phyloP scores from a whole-genome alignment of 352 stramenopile genomes.

The Phytophthora idaei region DNA sequence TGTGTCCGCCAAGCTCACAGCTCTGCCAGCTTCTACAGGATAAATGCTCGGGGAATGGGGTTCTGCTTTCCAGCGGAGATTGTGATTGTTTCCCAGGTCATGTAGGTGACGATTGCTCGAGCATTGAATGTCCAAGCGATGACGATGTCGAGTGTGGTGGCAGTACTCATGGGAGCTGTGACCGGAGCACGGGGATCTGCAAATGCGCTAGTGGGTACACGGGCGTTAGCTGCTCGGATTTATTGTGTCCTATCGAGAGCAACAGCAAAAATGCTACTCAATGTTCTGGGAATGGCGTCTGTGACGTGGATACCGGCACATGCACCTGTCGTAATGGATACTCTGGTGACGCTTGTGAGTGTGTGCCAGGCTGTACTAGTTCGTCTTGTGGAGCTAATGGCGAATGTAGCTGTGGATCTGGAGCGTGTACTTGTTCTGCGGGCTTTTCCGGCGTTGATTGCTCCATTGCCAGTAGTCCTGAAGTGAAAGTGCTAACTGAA shows the following conservation, averaged over 20 bases:
- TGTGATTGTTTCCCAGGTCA: conserved; percentile 68
- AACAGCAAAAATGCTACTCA: conserved; percentile 51
- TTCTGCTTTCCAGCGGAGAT: conserved; percentile 50
- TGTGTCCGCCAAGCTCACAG: conserved; percentile 50
- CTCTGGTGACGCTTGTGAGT: conserved; percentile 70
- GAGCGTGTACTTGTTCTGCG: conserved; percentile 52
- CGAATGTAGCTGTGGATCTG: conserved; percentile 66
- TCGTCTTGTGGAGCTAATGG: conserved; percentile 49
- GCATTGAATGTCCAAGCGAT: conserved; percentile 49
- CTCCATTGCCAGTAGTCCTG: conserved; percentile 18
- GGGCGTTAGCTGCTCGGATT: conserved; percentile 57
- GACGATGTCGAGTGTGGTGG: conserved; percentile 49
- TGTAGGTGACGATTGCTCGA: conserved; percentile 58
- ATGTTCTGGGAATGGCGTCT: conserved; percentile 73
- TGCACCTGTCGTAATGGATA: conserved; percentile 65
- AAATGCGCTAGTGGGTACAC: conserved; percentile 57
- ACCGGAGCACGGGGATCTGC: conserved; percentile 51
- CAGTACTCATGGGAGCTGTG: conserved; percentile 46
- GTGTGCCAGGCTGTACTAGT: conserved; percentile 63
- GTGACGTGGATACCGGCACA: conserved; percentile 46
- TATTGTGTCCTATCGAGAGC: conserved; percentile 51
- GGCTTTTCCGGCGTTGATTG: conserved; percentile 60
- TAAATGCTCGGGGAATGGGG: conserved; percentile 67
- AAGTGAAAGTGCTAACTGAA: conserved; percentile 39
- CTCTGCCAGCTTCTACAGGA: conserved; percentile 74